Base-by-base conservation (phyloP, 1,139 yeast species). In the Yamadazyma mexicana region DNA sequence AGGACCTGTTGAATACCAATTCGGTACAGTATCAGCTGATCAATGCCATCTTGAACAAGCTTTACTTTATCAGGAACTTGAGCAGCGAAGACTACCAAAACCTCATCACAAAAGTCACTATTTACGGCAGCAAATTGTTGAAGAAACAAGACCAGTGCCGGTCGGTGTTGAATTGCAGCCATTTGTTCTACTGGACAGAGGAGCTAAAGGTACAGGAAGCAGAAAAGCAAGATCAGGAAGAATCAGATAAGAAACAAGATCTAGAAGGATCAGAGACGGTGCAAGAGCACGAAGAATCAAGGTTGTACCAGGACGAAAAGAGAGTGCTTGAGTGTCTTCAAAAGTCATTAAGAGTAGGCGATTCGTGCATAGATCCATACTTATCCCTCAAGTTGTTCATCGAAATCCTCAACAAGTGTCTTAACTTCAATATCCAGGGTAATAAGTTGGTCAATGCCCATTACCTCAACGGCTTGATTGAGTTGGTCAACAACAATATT, bases 141-240 rank as follows among this genome's bases (percentile, higher is more conserved):
- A 88, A 87, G 58, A 92, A 91, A 58, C 92, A 92, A 25, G 98
- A 91, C 55, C 98, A 91, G 61, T 91, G 98, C 58, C 79, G 97
- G 17, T 83, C 96, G 0, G 95, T 92, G 5, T 87, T 86, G 55
- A 65, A 80, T 39, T 91, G 96, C 39, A 83, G 96, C 3, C 97
- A 92, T 61, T 66, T 92, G 38, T 92, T 97, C 96, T 89, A 96
- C 95, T 86, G 94, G 60, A 75, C 83, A 16, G 91, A 85, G 49
- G 52, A 62, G 3, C 64, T 68, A 7, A 49, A 40, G 16, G 26
- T 29, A 9, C 36, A 79, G 75, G 54, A 68, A 82, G 12, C 22
- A 20, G 22, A 20, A 5, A 20, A 8, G 22, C 8, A 20, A 8
- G 22, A 20, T 20, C 8, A 20, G 8, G 22, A 20, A 28, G 86